Base-by-base conservation (phyloP, 129 eudicot genomes). In the Artemisia annua region DNA sequence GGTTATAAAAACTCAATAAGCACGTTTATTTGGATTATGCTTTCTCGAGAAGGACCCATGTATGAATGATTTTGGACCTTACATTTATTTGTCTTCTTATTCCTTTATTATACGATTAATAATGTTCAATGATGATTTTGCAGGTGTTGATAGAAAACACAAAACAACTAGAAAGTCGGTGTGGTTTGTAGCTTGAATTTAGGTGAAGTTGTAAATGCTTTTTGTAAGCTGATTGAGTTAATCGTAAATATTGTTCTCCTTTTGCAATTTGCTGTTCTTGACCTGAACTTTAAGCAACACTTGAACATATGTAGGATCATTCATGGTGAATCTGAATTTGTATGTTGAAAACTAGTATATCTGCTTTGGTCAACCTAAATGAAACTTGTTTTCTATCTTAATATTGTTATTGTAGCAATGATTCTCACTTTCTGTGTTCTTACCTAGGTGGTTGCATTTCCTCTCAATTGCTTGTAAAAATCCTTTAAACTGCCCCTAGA, bases 121-220 rank as follows among this genome's bases (percentile, higher is more conserved):
- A 20, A 71, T 61, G 72, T 50, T 73, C 64, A 51, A 15, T 60
- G 16, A 77, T 48, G 60, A 17, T 52, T 63, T 30, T 58, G n/a
- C 85, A 93, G 98, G 87, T 93, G 75, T 74, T 93, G 65, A 79
- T 89, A 19, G 92, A 93, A 77, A 84, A 93, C 83, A 89, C 96
- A 16, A 89, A 89, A 84, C 85, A 89, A 84, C 85, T 87, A 74
- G 96, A 93, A 83, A 82, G 63, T 63, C 50, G 68, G 6, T 50
- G 68, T 63, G 22, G 4, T 20, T 20, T 20, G 22, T 20, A 20
- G 1, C 1, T 20, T 20, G 22, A 20, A 20, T 1, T 20, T 20
- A 20, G 22, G 22, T 20, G 22, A 20, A 20, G 22, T 20, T 20
- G 22, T 26, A 22, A 24, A 60, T 60, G 66, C 15, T 60, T 26